Evolutionary conservation across 768 basidiomycete genomes (phyloP).

Genomic region (Naematelia aurantialba): DNA sequence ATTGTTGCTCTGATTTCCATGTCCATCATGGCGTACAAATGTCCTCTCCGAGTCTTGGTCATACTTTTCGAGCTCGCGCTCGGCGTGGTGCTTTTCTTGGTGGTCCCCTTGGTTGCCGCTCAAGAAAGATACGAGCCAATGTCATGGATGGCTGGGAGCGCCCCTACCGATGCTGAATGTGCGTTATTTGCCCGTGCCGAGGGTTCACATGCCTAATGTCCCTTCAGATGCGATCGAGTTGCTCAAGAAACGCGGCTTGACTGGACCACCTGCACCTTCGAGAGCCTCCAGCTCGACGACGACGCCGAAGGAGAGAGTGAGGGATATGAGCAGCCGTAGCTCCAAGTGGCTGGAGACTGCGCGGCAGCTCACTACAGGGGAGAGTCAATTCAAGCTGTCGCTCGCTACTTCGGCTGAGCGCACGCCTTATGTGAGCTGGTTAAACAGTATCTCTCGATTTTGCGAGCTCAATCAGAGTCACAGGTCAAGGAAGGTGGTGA

Average conservation of each 20-base stretch:
- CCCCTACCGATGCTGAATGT: conserved; percentile 17
- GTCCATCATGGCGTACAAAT: conserved; percentile 8
- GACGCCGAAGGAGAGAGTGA: conserved; percentile 1
- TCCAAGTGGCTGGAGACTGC: conserved; percentile 10
- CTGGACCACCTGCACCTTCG: neutral
- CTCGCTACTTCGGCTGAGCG: neutral
- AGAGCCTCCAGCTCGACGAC: neutral
- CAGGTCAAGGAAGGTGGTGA: neutral
- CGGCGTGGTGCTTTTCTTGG: conserved; percentile 19
- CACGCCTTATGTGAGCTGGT: no score
- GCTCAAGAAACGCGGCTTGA: conserved; percentile 10
- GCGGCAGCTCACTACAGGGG: conserved; percentile 9
- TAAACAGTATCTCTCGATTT: no score
- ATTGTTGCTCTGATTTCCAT: conserved; percentile 6
- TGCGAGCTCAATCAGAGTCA: no score
- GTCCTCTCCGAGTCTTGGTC: conserved; percentile 14
- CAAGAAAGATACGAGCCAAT: conserved; percentile 24
- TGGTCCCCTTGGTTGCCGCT: conserved; percentile 21
- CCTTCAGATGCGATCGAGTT: conserved; percentile 15
- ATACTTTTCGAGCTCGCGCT: conserved; percentile 20
- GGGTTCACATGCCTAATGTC: neutral
- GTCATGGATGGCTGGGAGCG: conserved; percentile 14
- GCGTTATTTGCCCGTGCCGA: neutral
- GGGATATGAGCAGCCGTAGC: conserved; percentile 2
- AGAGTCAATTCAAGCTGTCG: conserved; percentile 8